Percentiles rank a stretch among this genome's conserved stretches.
These are phyloP conservation scores for Fraxinus sp. DNA, from an alignment of 305 asterid genomes.

Conservation along the genomic window DNA sequence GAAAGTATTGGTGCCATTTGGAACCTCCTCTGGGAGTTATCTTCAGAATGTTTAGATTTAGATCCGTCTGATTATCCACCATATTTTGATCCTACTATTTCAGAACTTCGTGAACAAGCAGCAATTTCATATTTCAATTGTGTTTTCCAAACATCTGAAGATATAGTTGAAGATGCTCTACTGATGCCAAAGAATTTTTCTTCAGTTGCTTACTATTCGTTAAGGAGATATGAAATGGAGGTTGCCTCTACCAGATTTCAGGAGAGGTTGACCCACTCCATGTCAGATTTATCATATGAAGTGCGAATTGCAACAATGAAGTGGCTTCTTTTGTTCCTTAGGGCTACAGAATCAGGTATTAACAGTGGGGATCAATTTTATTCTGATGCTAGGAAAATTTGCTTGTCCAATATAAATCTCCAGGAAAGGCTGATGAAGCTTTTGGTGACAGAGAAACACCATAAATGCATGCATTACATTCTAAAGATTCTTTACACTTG, in stretches of 20 bases:
- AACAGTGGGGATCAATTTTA: constrained; percentile 31
- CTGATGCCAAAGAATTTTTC: constrained; percentile 30
- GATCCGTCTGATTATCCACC: constrained; percentile 42
- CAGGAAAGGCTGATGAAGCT: constrained; percentile 56
- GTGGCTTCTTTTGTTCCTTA: constrained; percentile 75
- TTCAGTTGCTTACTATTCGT: constrained; percentile 40
- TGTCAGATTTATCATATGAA: constrained; percentile 80
- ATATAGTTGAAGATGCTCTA: constrained; percentile 48
- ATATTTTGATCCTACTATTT: constrained; percentile 74
- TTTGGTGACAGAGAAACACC: constrained; percentile 71
- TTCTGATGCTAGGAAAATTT: constrained; percentile 43
- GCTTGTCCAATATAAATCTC: constrained; percentile 51
- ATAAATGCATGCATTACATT: constrained; percentile 69
- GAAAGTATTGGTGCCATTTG: constrained; percentile 50
- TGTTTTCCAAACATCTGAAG: constrained; percentile 60
- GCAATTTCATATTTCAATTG: constrained; percentile 83
- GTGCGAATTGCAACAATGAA: constrained; percentile 79
- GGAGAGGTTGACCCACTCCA: constrained; percentile 56
- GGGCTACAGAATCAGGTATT: constrained; percentile 38
- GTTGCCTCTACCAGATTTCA: constrained; percentile 47
- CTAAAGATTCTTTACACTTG: constrained; percentile 75
- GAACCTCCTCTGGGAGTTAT: constrained; percentile 69
- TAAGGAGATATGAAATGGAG: constrained; percentile 39
- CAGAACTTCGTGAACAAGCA: constrained; percentile 88
- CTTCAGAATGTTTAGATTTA: constrained; percentile 70